Evolutionary conservation across 1,284 basidiomycete genomes (phyloP), one percentile per base, ranked within the genome.

Genomic region (Malassezia psittaci): DNA sequence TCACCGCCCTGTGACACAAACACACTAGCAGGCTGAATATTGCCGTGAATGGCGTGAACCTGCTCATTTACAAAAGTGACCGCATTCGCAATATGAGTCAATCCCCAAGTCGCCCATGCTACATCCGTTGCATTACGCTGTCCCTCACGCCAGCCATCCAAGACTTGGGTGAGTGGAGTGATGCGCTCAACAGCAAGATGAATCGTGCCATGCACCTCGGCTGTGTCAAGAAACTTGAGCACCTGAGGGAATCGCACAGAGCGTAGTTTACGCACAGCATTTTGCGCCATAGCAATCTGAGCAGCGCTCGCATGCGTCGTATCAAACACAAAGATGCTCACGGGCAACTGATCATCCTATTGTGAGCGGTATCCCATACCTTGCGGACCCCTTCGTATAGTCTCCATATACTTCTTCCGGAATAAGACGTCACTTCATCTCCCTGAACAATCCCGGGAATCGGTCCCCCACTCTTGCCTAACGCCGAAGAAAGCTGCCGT

Each of bases 121-220:
- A 57, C 15, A 51, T 79, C 59, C 84, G 84, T 61, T 82, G 83
- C 45, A 77, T 78, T 66, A 78, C 19, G 81, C 67, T 73, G 16
- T 61, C 69, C 16, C 69, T 56, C 19, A 2, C 36, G 32, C 52
- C 48, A 86, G 32, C 82, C 78, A 35, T 81, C 78, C 42, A 91
- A 75, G 1, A 82, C 81, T n/a, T 78, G 76, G 34, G 81, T 79
- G 7, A 98, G 77, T 3, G 90, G 88, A 18, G 82, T 80, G 7
- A 96, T 86, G 3, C 87, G 85, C 76, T 98, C 94, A 0, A 93
- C 96, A 78, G 94, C 87, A 65, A 99, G 88, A 76, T 90, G 87
- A 39, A 98, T 82, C 1, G 83, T 82, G 0, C 83, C 83, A 45
- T 93, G 89, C 1, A 88, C 87, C 72, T 96, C 91, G 6, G 88